Evolutionary conservation across 1,139 yeast species (phyloP), one percentile per base, ranked within the genome.

Genomic region (Saccharomyces hybrid): DNA sequence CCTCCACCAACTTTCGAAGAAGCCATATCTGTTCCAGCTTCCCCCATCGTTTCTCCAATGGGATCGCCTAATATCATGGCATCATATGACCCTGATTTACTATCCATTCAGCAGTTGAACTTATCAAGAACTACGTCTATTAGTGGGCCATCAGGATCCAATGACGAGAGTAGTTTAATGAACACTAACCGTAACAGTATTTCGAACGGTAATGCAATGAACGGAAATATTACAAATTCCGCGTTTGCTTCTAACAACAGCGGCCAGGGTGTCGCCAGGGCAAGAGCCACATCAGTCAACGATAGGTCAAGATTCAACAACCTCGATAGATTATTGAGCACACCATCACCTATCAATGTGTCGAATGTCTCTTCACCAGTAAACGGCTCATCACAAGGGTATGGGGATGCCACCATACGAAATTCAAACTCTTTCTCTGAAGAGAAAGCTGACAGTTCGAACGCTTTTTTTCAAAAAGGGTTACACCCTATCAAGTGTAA

Each of bases 1-100:
- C 71, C 68, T 14, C 72, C 81, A 38, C 88, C 88, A 0, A 72
- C 82, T 1, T 83, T 83, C 65, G 86, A 82, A 64, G 84, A 83
- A 61, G 87, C 85, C 0, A 67, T 67, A 5, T 68, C 72, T 2
- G 70, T 68, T 12, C 71, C 72, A 2, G 67, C 63, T n/a, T 71
- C 75, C 6, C 68, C 70, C 2, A 42, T 60, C 11, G 56, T 56
- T 5, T 66, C 69, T 14, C 70, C 71, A 4, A 57, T 64, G 8
- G 60, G 63, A 3, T 65, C 69, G 2, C 67, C 66, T 6, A 54
- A 56, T 32, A 29, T 59, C 1, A 42, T 50, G 19, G 58, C 62
- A 8, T 50, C 55, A 12, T 63, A 62, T 50, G 65, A 64, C 38
- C 58, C 66, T 1, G 70, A 66, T 51, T 61, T 62, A 14, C 53